phyloP scores from a whole-genome alignment of 2,329 filamentous ascomycete genomes.

The Graphiopsis chlorocephala region DNA sequence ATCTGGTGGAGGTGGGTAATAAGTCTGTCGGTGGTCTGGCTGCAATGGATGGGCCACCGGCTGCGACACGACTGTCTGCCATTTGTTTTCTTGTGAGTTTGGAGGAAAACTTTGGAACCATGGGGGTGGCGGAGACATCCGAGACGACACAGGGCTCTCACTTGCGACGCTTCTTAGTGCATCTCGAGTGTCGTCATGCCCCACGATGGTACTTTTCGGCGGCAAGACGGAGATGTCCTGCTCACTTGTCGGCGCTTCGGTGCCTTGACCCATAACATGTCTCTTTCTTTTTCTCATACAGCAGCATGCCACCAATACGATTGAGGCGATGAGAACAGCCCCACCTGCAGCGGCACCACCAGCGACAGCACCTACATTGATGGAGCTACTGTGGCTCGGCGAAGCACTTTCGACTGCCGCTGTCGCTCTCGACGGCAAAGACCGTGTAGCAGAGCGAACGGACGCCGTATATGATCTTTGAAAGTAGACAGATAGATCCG shows the following conservation, averaged over 20 bases:
- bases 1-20: background rate
- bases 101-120: background rate
- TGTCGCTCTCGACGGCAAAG: slow-evolving; percentile 14
- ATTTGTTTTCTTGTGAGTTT: background rate
- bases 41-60: too few relatives aligned
- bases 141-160: background rate
- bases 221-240: too few relatives aligned
- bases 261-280: background rate
- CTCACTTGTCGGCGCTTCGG: background rate
- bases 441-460: slow-evolving; percentile 50
- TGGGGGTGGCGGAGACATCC: background rate
- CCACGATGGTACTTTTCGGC: too few relatives aligned
- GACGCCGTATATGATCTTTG: slow-evolving; percentile 48
- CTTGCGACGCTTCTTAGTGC: background rate
- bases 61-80: background rate
- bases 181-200: too few relatives aligned
- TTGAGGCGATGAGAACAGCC: slow-evolving; percentile 32
- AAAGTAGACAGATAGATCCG: slow-evolving; percentile 55
- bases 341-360: slow-evolving; percentile 41
- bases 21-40: background rate
- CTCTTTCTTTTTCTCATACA: slow-evolving; percentile 1
- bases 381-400: slow-evolving; percentile 18
- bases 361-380: slow-evolving; percentile 38
- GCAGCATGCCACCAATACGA: slow-evolving; percentile 26
- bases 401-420: background rate